These are phyloP conservation scores for Euphorbia lathyris DNA, from an alignment of 345 rosid species.

Conservation along the genomic window DNA sequence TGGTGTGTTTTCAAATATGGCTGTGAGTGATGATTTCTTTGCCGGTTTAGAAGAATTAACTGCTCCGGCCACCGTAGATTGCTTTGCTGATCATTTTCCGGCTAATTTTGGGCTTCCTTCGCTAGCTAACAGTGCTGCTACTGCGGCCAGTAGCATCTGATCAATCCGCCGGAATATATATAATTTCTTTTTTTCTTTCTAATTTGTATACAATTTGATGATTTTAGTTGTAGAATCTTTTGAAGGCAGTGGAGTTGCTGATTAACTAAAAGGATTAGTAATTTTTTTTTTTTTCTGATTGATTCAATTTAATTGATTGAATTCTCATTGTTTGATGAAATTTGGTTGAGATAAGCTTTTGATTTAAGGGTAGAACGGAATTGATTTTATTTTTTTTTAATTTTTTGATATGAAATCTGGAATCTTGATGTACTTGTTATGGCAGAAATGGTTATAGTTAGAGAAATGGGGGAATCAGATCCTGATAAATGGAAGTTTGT, in stretches of 20 bases:
- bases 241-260: conserved; percentile 1
- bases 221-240: conserved; percentile 28
- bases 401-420: neutral
- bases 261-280: neutral
- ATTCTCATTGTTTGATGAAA: neutral
- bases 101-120: conserved; percentile 26
- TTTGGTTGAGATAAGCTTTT: neutral
- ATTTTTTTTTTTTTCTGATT: too few relatives aligned
- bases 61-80: conserved; percentile 36
- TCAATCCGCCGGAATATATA: conserved; percentile 4
- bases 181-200: neutral
- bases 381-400: too few relatives aligned
- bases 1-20: conserved; percentile 51
- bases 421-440: too few relatives aligned
- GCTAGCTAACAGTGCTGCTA: conserved; percentile 28
- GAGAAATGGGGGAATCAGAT: conserved; percentile 5
- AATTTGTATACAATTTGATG: conserved; percentile 7
- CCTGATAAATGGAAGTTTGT: neutral
- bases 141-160: conserved; percentile 31
- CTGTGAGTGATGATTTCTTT: conserved; percentile 78
- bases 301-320: neutral
- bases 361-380: too few relatives aligned
- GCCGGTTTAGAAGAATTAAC: conserved; percentile 66
- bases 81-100: conserved; percentile 49
- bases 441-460: too few relatives aligned